phyloP scores from a whole-genome alignment of 352 stramenopile species.

The Phytophthora crassamura region DNA sequence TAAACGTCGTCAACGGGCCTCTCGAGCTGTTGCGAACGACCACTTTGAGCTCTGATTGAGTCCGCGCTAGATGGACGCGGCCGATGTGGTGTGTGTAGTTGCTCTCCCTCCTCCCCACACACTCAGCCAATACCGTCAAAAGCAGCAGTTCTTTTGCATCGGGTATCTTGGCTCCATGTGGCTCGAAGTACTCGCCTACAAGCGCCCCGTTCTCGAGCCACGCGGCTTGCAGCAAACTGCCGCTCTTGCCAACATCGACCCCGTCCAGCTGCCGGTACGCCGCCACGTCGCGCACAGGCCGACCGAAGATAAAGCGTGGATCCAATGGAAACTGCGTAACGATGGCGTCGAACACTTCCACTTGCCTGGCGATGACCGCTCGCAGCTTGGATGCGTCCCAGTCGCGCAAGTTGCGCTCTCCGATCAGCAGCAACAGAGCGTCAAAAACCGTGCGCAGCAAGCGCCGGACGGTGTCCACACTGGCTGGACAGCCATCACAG shows the following conservation, averaged over 20 bases:
- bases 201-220: constrained; percentile 36
- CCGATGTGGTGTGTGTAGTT: constrained; percentile 30
- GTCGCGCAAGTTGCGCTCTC: constrained; percentile 21
- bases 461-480: constrained; percentile 6
- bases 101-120: constrained; percentile 21
- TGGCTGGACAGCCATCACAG: constrained; percentile 14
- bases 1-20: constrained; percentile 22
- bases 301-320: constrained; percentile 36
- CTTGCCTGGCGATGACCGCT: constrained; percentile 37
- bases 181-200: constrained; percentile 27
- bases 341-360: constrained; percentile 44
- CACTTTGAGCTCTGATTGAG: constrained; percentile 20
- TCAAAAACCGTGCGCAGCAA: constrained; percentile 42
- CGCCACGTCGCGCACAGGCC: constrained; percentile 28
- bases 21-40: constrained; percentile 32
- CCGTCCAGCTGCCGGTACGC: constrained; percentile 20
- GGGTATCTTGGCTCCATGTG: constrained; percentile 5
- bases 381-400: constrained; percentile 48
- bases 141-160: constrained; percentile 26
- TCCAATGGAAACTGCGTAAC: constrained; percentile 29
- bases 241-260: constrained; percentile 23
- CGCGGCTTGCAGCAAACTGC: constrained; percentile 23
- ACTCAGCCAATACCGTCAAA: constrained; percentile 29
- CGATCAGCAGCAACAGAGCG: constrained; percentile 32
- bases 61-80: constrained; percentile 1